A percentile compares a stretch with the other conserved stretches of the same genome.
Conservation (phyloP, 208 protist genomes). For the Blechomonas ayalai region DNA sequence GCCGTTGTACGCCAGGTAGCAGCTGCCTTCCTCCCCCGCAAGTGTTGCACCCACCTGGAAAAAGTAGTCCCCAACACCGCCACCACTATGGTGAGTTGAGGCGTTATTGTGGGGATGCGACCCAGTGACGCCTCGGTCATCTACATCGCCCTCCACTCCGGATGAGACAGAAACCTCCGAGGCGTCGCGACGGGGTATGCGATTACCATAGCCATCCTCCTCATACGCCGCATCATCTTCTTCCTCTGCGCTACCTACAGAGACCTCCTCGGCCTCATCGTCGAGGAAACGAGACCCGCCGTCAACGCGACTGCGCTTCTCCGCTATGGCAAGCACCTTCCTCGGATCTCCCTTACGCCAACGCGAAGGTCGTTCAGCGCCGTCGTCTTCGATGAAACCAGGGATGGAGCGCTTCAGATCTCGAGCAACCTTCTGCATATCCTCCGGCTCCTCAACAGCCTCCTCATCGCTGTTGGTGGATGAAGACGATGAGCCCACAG, state of each 20-base stretch:
- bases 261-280: constrained; percentile 73
- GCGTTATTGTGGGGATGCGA: background rate
- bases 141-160: constrained; percentile 14
- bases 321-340: constrained; percentile 21
- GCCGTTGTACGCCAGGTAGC: constrained; percentile 85
- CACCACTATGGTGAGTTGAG: background rate
- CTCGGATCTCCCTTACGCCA: constrained; percentile 42
- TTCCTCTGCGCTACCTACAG: constrained; percentile 14
- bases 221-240: constrained; percentile 18
- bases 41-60: constrained; percentile 82
- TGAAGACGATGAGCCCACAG: constrained; percentile 3
- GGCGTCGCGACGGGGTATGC: background rate
- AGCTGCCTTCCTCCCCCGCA: constrained; percentile 45
- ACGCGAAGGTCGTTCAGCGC: constrained; percentile 40
- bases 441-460: constrained; percentile 16
- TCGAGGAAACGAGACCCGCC: constrained; percentile 57
- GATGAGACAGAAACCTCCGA: background rate
- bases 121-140: constrained; percentile 3
- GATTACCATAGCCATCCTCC: constrained; percentile 10
- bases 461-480: constrained; percentile 1
- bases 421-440: constrained; percentile 43
- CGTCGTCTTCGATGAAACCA: constrained; percentile 24
- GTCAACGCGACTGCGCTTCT: constrained; percentile 4
- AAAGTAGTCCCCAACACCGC: constrained; percentile 37
- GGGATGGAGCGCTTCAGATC: constrained; percentile 51